Evolutionary conservation across 2,329 filamentous ascomycete species (phyloP).

Genomic region (Tolypocladium amazonense): DNA sequence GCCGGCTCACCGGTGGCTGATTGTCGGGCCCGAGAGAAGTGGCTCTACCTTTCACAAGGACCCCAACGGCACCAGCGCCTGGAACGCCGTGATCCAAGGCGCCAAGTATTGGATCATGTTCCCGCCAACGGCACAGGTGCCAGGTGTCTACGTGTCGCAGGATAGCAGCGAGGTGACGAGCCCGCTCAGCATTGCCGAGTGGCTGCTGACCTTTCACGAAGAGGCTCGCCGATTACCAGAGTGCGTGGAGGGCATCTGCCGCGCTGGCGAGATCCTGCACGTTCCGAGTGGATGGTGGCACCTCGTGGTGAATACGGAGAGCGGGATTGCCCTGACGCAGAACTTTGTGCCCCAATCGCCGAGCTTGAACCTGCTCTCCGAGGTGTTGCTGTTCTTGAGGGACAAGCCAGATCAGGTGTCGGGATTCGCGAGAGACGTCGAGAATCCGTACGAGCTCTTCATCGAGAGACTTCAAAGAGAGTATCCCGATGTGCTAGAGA

Average conservation of each 20-base stretch:
- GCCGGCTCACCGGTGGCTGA: slow-evolving; percentile 86
- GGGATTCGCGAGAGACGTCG: slow-evolving; percentile 65
- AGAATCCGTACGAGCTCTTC: slow-evolving; percentile 67
- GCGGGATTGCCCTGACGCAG: slow-evolving; percentile 81
- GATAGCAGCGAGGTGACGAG: slow-evolving; percentile 91
- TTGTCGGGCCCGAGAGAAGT: slow-evolving; percentile 76
- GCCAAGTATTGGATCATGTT: slow-evolving; percentile 99
- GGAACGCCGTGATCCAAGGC: slow-evolving; percentile 87
- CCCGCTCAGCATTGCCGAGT: slow-evolving; percentile 92
- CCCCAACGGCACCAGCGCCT: slow-evolving; percentile 64
- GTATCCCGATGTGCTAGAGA: slow-evolving; percentile 57
- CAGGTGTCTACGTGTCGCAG: slow-evolving; percentile 79
- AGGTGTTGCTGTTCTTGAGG: slow-evolving; percentile 69
- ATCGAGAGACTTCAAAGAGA: slow-evolving; percentile 51
- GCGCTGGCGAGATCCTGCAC: slow-evolving; percentile 75
- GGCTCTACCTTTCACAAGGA: slow-evolving; percentile 94
- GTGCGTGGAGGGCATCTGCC: slow-evolving; percentile 78
- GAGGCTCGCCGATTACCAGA: slow-evolving; percentile 67
- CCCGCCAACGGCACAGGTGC: slow-evolving; percentile 65
- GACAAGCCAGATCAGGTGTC: slow-evolving; percentile 80
- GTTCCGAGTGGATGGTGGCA: slow-evolving; percentile 97
- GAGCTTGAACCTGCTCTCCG: slow-evolving; percentile 46
- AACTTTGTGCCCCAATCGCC: slow-evolving; percentile 75
- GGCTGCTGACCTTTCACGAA: slow-evolving; percentile 80
- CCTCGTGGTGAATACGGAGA: slow-evolving; percentile 80